Evolutionary conservation across 306 rosid genomes (phyloP).

Genomic region (Gastrolobium bilobum): DNA sequence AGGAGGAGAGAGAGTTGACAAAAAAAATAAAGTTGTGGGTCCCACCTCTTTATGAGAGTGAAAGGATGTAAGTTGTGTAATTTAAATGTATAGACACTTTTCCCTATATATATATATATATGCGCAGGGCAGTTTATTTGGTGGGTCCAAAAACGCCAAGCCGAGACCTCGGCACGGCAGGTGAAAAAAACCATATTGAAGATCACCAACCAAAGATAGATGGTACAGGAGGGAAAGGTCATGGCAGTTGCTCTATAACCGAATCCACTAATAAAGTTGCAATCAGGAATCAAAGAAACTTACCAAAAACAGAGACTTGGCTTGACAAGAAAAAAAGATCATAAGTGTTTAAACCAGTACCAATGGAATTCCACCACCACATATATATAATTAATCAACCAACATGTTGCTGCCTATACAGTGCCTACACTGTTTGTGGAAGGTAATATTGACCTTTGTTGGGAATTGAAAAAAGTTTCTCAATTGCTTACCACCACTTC

Average conservation of each 20-base stretch:
- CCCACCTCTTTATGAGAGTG: too few relatives aligned
- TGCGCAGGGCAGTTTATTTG: constrained; percentile 12
- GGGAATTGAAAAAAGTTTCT: constrained; percentile 34
- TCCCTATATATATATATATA: too few relatives aligned
- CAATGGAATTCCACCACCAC: constrained; percentile 31
- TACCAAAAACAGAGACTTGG: constrained; percentile 40
- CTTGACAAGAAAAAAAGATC: constrained; percentile 34
- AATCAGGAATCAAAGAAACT: constrained; percentile 21
- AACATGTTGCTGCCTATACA: constrained; percentile 32
- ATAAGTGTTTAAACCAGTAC: not conserved
- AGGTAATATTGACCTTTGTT: constrained; percentile 37
- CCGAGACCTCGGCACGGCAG: constrained; percentile 26
- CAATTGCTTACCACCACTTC: constrained; percentile 39
- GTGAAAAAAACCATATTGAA: constrained; percentile 36
- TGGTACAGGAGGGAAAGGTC: constrained; percentile 21
- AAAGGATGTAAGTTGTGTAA: too few relatives aligned
- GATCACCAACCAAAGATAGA: constrained; percentile 46
- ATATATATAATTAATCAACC: constrained; percentile 31
- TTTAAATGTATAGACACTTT: too few relatives aligned
- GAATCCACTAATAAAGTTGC: constrained; percentile 27
- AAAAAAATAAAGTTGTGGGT: too few relatives aligned
- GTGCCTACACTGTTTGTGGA: constrained; percentile 32
- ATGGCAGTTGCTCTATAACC: constrained; percentile 12
- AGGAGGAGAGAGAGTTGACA: too few relatives aligned
- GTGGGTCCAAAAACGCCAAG: constrained; percentile 41